A percentile compares a stretch with the other conserved stretches of the same genome.
Evolutionary conservation across 345 rosid species (phyloP).

Genomic region (Moringa oleifera): DNA sequence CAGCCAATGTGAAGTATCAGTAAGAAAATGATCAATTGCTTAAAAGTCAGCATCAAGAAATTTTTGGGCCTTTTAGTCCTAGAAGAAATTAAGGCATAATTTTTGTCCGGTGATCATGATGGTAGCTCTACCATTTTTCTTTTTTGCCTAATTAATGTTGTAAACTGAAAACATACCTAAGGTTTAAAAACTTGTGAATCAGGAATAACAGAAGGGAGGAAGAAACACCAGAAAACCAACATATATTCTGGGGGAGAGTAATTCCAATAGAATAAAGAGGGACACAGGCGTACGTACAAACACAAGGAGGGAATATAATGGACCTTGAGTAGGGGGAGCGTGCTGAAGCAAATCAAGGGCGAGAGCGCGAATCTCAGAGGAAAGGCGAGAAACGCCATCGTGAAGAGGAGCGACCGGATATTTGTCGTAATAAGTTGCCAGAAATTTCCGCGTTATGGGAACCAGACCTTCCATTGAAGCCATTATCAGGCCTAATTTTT

Average conservation of each 20-base stretch:
- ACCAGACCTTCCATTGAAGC: conserved; percentile 84
- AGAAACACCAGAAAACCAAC: background rate
- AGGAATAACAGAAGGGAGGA: background rate
- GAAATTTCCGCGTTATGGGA: conserved; percentile 74
- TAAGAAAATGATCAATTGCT: background rate
- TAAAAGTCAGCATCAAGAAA: too few relatives aligned
- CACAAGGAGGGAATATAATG: background rate
- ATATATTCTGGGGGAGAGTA: too few relatives aligned
- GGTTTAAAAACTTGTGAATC: background rate
- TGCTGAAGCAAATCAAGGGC: conserved; percentile 42
- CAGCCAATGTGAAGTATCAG: background rate
- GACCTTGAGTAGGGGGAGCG: conserved; percentile 64
- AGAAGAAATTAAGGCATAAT: background rate
- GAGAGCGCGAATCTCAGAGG: conserved; percentile 58
- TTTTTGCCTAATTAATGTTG: too few relatives aligned
- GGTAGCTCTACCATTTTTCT: background rate
- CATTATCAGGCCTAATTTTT: conserved; percentile 22
- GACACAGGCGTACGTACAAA: too few relatives aligned
- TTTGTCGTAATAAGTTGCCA: conserved; percentile 74
- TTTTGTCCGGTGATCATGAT: background rate
- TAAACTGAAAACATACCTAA: background rate
- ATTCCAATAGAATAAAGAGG: background rate
- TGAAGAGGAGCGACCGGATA: conserved; percentile 68
- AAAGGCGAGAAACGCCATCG: conserved; percentile 60
- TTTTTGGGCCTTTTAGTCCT: background rate